Conservation (phyloP, 345 rosid species). For the Aethionema arabicum region DNA sequence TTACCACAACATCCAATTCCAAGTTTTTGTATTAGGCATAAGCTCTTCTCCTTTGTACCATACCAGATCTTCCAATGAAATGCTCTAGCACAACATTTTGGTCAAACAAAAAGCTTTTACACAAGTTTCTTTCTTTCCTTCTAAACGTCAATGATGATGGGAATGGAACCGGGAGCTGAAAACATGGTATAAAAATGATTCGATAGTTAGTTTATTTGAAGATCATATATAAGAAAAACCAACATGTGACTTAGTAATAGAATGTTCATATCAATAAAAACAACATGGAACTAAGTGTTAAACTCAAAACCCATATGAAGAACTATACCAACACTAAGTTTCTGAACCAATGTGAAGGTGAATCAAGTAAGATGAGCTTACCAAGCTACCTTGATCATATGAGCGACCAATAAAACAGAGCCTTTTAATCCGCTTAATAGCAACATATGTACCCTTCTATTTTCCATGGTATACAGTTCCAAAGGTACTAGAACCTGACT, state of each 20-base stretch:
- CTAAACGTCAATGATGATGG: conserved; percentile 56
- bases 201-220: conserved; percentile 45
- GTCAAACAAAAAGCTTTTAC: conserved; percentile 42
- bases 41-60: conserved; percentile 47
- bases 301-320: too few relatives aligned
- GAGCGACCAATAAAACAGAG: conserved; percentile 93
- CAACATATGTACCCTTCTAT: conserved; percentile 99
- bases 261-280: conserved; percentile 37
- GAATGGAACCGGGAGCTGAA: conserved; percentile 37
- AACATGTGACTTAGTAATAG: conserved; percentile 71
- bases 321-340: too few relatives aligned
- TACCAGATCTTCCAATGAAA: conserved; percentile 47
- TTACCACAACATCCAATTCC: conserved; percentile 65
- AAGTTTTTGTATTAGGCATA: conserved; percentile 49
- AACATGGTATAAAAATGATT: conserved; percentile 44
- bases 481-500: conserved; percentile 96
- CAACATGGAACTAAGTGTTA: conserved; percentile 33
- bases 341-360: too few relatives aligned
- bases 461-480: conserved; percentile 99
- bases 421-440: conserved; percentile 90
- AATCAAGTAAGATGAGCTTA: conserved; percentile 25
- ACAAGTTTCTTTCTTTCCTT: conserved; percentile 33
- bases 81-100: conserved; percentile 39
- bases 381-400: conserved; percentile 95
- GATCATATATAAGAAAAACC: conserved; percentile 38